Percentiles rank a stretch among this genome's conserved stretches.
These are phyloP conservation scores for Pezicula radicicola DNA, from an alignment of 2,329 filamentous ascomycete genomes.

Conservation along the genomic window DNA sequence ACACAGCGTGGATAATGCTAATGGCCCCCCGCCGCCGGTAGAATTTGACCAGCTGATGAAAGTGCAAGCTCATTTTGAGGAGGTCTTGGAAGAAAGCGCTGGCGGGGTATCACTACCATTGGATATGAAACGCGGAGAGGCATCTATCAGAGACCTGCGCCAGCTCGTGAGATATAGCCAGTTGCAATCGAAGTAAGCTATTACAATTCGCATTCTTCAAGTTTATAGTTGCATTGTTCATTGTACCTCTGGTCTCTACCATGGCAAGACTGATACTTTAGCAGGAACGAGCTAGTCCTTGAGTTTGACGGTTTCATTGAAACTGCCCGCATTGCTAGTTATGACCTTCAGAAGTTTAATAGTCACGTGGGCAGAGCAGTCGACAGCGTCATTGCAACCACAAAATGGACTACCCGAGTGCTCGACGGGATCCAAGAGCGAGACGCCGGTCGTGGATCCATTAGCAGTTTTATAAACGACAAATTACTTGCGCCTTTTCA, in stretches of 20 bases:
- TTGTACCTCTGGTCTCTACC: conserved; percentile 10
- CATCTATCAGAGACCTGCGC: conserved; percentile 70
- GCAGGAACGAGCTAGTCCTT: conserved; percentile 66
- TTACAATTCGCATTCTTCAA: conserved; percentile 12
- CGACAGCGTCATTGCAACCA: conserved; percentile 71
- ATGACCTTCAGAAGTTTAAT: conserved; percentile 72
- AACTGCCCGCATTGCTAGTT: conserved; percentile 59
- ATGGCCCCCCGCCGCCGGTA: conserved; percentile 22
- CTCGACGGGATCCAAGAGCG: conserved; percentile 28
- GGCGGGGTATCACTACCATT: conserved; percentile 66
- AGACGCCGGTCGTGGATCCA: conserved; percentile 19
- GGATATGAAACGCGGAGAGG: conserved; percentile 76
- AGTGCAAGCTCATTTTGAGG: conserved; percentile 73
- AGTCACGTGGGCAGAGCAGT: conserved; percentile 70
- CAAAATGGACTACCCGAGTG: conserved; percentile 66
- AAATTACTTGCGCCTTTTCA: conserved; percentile 59
- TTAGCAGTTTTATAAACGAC: conserved; percentile 41
- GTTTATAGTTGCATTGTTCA: conserved; percentile 3
- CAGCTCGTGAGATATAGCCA: conserved; percentile 69
- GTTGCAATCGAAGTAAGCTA: conserved; percentile 49
- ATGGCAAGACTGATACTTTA: neutral
- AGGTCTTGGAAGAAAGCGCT: conserved; percentile 66
- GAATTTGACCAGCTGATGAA: conserved; percentile 75
- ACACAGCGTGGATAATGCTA: conserved; percentile 16
- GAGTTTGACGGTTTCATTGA: conserved; percentile 78